A percentile compares a stretch with the other conserved stretches of the same genome.
These are phyloP conservation scores for Trichoderma parareesei DNA, from an alignment of 495 filamentous ascomycete genomes.

Conservation along the genomic window DNA sequence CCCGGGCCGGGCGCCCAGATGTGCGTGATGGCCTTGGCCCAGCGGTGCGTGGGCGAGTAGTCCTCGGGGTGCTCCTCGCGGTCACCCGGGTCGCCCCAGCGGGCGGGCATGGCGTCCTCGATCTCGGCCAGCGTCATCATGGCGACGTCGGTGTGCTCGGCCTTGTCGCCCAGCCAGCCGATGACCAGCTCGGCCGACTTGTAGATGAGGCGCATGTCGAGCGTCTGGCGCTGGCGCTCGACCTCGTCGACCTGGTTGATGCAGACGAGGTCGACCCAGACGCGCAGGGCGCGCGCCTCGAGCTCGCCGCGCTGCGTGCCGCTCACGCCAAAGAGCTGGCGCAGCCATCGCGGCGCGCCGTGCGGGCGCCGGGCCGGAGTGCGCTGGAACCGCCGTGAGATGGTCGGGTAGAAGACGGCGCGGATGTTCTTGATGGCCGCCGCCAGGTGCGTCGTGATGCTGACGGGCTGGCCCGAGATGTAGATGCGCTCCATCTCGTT, in stretches of 20 bases:
- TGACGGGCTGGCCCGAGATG: background rate
- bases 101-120: constrained; percentile 9
- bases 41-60: constrained; percentile 4
- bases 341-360: constrained; percentile 11
- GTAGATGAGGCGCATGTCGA: constrained; percentile 21
- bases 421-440: constrained; percentile 11
- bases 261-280: constrained; percentile 26
- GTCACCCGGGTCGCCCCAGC: constrained; percentile 9
- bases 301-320: background rate
- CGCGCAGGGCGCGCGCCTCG: constrained; percentile 3
- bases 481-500: background rate
- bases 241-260: constrained; percentile 22
- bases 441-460: constrained; percentile 1
- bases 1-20: background rate
- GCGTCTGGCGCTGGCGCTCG: constrained; percentile 20
- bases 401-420: constrained; percentile 9
- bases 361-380: constrained; percentile 11
- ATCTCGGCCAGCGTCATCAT: background rate
- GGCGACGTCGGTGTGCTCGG: background rate
- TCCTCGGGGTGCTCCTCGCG: constrained; percentile 10
- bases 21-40: background rate
- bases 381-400: constrained; percentile 11
- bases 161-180: constrained; percentile 16
- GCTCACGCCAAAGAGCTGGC: constrained; percentile 3
- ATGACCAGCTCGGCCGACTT: constrained; percentile 17